A percentile compares a stretch with the other conserved stretches of the same genome.
phyloP scores from a whole-genome alignment of 2,329 filamentous ascomycete species.

The Cryphonectria nitschkei region DNA sequence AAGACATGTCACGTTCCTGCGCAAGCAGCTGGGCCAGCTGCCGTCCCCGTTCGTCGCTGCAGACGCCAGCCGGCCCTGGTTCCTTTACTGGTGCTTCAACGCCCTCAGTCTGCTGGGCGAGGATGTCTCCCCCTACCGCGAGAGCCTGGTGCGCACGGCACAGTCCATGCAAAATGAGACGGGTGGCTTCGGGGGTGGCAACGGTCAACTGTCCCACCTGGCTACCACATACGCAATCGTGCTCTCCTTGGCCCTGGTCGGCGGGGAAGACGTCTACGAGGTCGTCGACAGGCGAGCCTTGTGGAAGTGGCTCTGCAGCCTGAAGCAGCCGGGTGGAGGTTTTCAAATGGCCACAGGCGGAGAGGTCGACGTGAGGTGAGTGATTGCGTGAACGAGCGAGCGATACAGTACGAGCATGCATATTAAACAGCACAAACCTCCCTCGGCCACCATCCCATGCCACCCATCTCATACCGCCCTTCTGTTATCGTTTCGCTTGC shows the following conservation, averaged over 20 bases:
- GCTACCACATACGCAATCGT: slow-evolving; percentile 87
- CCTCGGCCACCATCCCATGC: not conserved
- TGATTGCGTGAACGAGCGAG: slow-evolving; percentile 15
- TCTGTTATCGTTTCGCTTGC: slow-evolving; percentile 2
- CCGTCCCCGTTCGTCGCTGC: slow-evolving; percentile 72
- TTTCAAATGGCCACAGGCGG: slow-evolving; percentile 86
- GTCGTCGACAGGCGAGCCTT: slow-evolving; percentile 80
- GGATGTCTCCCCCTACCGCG: slow-evolving; percentile 69
- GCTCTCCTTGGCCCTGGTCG: slow-evolving; percentile 77
- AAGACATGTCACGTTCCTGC: slow-evolving; percentile 65
- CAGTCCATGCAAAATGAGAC: slow-evolving; percentile 77
- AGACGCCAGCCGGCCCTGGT: slow-evolving; percentile 90
- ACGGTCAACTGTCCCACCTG: slow-evolving; percentile 85
- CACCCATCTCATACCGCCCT: not conserved
- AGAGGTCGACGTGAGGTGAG: slow-evolving; percentile 85
- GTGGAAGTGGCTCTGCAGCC: slow-evolving; percentile 86
- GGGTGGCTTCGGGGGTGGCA: slow-evolving; percentile 93
- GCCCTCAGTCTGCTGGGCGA: slow-evolving; percentile 77
- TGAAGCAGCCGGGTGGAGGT: slow-evolving; percentile 89
- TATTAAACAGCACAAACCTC: not conserved
- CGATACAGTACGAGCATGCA: not conserved
- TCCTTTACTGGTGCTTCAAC: slow-evolving; percentile 88
- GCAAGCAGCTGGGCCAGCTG: slow-evolving; percentile 61
- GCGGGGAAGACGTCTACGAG: slow-evolving; percentile 72
- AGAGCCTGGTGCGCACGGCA: slow-evolving; percentile 74